Evolutionary conservation across 2,329 filamentous ascomycete species (phyloP).

Genomic region (Magnaporthales sp.): DNA sequence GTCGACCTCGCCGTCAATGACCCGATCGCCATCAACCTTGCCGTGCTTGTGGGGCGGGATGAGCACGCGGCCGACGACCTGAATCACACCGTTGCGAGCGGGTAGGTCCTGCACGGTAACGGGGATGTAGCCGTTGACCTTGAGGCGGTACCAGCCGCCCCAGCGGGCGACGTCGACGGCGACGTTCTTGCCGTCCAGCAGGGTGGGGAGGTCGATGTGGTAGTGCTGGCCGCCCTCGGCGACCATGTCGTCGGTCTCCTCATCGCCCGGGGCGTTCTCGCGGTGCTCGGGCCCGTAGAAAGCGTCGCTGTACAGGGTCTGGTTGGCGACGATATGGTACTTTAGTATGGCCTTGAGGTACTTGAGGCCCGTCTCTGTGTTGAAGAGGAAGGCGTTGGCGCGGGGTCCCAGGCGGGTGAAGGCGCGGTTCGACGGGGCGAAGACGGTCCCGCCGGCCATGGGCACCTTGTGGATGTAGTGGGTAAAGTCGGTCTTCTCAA

Average conservation of each 20-base stretch:
- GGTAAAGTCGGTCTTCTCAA: slow-evolving; percentile 64
- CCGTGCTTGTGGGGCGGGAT: slow-evolving; percentile 60
- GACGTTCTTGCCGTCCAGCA: slow-evolving; percentile 57
- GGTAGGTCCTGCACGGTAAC: slow-evolving; percentile 63
- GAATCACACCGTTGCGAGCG: slow-evolving; percentile 73
- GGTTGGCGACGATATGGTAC: slow-evolving; percentile 68
- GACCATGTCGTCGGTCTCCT: slow-evolving; percentile 11
- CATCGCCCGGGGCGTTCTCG: slow-evolving; percentile 18
- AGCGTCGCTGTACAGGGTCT: slow-evolving; percentile 76
- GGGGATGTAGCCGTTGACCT: slow-evolving; percentile 63
- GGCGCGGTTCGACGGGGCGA: slow-evolving; percentile 75
- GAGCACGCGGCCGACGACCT: slow-evolving; percentile 63
- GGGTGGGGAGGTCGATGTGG: slow-evolving; percentile 59
- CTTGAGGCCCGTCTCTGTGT: slow-evolving; percentile 59
- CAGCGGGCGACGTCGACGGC: slow-evolving; percentile 63
- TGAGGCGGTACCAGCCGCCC: slow-evolving; percentile 61
- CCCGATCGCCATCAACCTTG: slow-evolving; percentile 16
- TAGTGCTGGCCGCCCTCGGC: slow-evolving; percentile 24
- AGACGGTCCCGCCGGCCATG: slow-evolving; percentile 61
- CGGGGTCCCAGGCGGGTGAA: slow-evolving; percentile 64
- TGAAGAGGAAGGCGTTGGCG: slow-evolving; percentile 80
- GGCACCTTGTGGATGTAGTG: slow-evolving; percentile 46
- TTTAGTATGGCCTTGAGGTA: slow-evolving; percentile 71
- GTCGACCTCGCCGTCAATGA: slow-evolving; percentile 38
- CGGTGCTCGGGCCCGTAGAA: slow-evolving; percentile 44